Evolutionary conservation across 1,284 basidiomycete species (phyloP).

Genomic region (Leccinum fuscescens): DNA sequence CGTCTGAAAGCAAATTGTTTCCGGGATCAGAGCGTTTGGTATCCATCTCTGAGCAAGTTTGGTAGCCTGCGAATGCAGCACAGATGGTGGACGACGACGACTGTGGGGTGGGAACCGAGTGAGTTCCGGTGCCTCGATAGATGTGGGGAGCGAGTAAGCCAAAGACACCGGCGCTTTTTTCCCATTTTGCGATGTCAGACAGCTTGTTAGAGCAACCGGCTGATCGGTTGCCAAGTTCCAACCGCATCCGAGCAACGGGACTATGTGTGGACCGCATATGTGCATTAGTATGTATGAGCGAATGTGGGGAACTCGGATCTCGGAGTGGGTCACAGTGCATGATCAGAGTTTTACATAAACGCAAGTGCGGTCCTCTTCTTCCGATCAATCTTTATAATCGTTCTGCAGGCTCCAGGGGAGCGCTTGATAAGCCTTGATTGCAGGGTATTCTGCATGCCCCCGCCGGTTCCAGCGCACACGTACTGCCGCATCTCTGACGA

Average conservation of each 20-base stretch:
- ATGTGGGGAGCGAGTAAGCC: neutral
- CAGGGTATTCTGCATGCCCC: neutral
- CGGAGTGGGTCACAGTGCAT: no score
- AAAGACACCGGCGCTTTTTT: neutral
- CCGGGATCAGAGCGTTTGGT: slow-evolving; percentile 15
- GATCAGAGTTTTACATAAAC: neutral
- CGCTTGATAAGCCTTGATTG: no score
- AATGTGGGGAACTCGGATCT: no score
- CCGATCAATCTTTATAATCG: neutral
- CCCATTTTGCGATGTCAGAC: neutral
- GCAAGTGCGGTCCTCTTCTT: neutral
- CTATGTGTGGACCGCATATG: neutral
- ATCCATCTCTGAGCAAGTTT: slow-evolving; percentile 10
- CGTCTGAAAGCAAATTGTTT: slow-evolving; percentile 6
- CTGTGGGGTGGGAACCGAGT: neutral
- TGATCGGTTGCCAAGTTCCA: neutral
- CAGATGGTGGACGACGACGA: neutral
- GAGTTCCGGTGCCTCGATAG: neutral
- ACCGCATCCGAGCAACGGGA: neutral
- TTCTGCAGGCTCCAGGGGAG: neutral
- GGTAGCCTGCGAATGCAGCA: neutral
- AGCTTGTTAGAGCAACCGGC: neutral
- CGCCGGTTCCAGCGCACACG: no score
- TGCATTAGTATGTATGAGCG: no score
- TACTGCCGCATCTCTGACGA: neutral